Percentiles rank a stretch among this genome's conserved stretches.
phyloP scores from a whole-genome alignment of 1,284 basidiomycete genomes.

The Malassezia yamatoensis region DNA sequence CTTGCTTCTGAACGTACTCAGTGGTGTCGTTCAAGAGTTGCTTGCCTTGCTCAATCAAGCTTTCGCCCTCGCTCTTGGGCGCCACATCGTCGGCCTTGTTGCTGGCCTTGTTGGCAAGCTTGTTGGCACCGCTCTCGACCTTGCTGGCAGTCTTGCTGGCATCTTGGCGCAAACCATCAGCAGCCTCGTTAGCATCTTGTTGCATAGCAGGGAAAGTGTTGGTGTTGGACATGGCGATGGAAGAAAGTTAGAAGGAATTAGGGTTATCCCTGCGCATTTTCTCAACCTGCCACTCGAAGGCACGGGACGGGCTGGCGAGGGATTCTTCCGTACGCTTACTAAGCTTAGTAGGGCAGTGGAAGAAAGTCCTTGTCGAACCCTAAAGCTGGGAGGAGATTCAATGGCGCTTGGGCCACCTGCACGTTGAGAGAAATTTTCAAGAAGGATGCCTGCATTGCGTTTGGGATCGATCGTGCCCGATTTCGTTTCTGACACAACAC shows the following conservation, averaged over 20 bases:
- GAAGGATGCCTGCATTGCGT: conserved; percentile 32
- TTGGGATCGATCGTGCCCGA: conserved; percentile 44
- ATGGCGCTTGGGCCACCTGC: too few relatives aligned
- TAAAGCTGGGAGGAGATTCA: too few relatives aligned
- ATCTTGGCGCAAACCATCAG: conserved; percentile 9
- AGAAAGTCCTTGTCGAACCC: too few relatives aligned
- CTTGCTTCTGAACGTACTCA: conserved; percentile 8
- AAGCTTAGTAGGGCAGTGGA: background rate
- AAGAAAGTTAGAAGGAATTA: background rate
- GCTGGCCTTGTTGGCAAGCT: background rate
- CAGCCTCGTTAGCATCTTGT: conserved; percentile 4
- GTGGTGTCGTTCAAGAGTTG: background rate
- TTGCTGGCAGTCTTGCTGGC: conserved; percentile 6
- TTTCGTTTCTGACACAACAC: conserved; percentile 44
- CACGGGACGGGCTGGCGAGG: background rate
- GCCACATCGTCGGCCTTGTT: background rate
- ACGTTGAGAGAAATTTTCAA: too few relatives aligned
- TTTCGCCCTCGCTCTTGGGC: background rate
- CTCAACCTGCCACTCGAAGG: too few relatives aligned
- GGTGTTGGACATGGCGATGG: background rate
- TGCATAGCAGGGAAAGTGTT: conserved; percentile 3
- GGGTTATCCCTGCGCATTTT: background rate
- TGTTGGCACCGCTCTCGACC: conserved; percentile 2
- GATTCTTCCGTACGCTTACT: conserved; percentile 2
- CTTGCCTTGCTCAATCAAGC: conserved; percentile 5